Evolutionary conservation across 2,329 filamentous ascomycete genomes (phyloP).

Genomic region (Sporothrix humicola): DNA sequence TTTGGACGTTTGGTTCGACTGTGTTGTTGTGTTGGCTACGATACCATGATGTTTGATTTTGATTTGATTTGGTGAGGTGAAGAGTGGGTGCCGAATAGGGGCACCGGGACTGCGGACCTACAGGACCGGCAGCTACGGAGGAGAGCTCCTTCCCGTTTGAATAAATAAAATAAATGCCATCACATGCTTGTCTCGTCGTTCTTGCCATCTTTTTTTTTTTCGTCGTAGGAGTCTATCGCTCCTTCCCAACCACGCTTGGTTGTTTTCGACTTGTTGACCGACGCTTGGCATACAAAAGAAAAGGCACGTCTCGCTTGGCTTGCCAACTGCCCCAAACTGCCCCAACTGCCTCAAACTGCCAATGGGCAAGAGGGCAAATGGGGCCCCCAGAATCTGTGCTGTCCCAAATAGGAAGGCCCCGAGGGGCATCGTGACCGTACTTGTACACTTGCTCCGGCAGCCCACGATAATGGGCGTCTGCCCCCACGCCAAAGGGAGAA

Average conservation of each 20-base stretch:
- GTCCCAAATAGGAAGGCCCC: constrained; percentile 23
- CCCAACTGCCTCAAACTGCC: background rate
- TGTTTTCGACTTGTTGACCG: background rate
- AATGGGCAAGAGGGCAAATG: background rate
- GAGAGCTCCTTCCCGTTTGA: constrained; percentile 15
- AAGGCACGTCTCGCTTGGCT: background rate
- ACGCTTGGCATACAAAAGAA: background rate
- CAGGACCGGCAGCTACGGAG: background rate
- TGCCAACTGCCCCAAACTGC: too few relatives aligned
- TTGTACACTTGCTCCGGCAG: constrained; percentile 8
- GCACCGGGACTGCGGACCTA: constrained; percentile 6
- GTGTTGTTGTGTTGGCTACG: too few relatives aligned
- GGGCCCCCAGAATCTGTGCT: background rate
- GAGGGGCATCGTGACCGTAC: background rate
- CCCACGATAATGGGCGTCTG: background rate
- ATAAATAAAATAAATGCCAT: background rate
- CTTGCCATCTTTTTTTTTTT: too few relatives aligned
- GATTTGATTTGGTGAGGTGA: background rate
- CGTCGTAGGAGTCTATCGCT: too few relatives aligned
- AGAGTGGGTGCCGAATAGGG: background rate
- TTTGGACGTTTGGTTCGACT: too few relatives aligned
- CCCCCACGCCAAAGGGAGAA: constrained; percentile 4
- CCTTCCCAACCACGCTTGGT: background rate
- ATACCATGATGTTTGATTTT: too few relatives aligned
- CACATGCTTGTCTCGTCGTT: too few relatives aligned